A percentile compares a stretch with the other conserved stretches of the same genome.
Evolutionary conservation across 139 green algal species (phyloP).

Genomic region (Eudorina sp.): DNA sequence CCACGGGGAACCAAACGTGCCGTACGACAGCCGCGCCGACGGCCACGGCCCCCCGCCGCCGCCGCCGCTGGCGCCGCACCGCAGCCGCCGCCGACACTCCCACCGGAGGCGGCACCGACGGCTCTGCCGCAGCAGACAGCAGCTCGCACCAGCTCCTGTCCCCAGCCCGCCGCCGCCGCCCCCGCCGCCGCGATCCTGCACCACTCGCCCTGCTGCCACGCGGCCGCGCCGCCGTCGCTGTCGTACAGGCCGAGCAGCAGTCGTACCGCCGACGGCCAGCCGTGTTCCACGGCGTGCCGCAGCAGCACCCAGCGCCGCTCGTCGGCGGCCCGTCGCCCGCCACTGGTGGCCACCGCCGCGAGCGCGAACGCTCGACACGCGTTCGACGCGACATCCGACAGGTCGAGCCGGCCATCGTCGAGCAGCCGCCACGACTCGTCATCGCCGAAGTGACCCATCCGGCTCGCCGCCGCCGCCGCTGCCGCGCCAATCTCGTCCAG

Average conservation of each 20-base stretch:
- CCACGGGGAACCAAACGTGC: not conserved
- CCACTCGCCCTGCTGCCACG: too few relatives aligned
- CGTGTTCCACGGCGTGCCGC: not conserved
- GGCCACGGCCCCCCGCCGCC: too few relatives aligned
- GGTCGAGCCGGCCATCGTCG: not conserved
- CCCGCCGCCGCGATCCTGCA: not conserved
- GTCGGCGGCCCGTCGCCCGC: not conserved
- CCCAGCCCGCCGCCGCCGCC: too few relatives aligned
- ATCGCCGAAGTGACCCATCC: not conserved
- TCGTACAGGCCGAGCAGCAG: not conserved
- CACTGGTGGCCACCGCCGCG: not conserved
- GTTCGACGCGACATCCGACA: not conserved
- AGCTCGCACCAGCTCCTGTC: not conserved
- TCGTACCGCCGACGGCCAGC: not conserved
- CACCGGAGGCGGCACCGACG: not conserved
- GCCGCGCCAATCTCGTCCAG: not conserved
- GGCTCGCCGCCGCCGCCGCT: not conserved
- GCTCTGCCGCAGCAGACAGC: too few relatives aligned
- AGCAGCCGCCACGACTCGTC: not conserved
- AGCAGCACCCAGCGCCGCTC: conserved; percentile 1
- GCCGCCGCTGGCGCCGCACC: not conserved
- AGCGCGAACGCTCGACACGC: not conserved
- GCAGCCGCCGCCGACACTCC: not conserved
- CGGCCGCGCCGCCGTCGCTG: not conserved
- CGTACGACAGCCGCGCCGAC: not conserved